These are phyloP conservation scores for Paraphoma chrysanthemicola DNA, from an alignment of 2,329 filamentous ascomycete genomes.

Conservation along the genomic window DNA sequence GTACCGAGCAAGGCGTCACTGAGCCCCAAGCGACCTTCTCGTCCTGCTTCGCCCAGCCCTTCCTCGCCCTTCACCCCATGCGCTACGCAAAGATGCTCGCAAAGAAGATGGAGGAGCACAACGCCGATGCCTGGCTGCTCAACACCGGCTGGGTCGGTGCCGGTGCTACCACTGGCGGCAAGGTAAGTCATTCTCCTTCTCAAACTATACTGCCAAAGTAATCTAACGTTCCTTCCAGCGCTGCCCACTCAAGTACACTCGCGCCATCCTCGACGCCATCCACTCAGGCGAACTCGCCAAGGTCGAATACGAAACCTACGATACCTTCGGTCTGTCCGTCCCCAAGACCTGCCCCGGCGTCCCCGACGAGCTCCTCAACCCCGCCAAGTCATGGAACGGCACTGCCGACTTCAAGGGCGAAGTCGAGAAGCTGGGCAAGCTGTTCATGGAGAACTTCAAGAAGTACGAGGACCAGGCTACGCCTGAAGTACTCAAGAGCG, in stretches of 20 bases:
- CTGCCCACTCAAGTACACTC: constrained; percentile 98
- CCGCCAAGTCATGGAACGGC: constrained; percentile 89
- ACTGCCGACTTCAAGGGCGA: constrained; percentile 82
- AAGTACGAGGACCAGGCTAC: constrained; percentile 85
- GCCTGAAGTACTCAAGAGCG: constrained; percentile 54
- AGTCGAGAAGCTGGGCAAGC: constrained; percentile 84
- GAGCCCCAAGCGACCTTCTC: constrained; percentile 99
- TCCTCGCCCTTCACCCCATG: constrained; percentile 99
- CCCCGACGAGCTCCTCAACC: constrained; percentile 91
- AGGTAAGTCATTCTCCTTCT: constrained; percentile 61
- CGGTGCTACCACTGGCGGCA: constrained; percentile 79
- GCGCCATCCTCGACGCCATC: constrained; percentile 96
- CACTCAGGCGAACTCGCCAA: constrained; percentile 96
- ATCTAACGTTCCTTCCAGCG: constrained; percentile 60
- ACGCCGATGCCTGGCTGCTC: constrained; percentile 96
- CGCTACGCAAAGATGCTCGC: constrained; percentile 98
- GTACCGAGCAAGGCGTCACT: constrained; percentile 94
- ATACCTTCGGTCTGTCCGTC: constrained; percentile 95
- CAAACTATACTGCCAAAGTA: background rate
- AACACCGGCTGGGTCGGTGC: constrained; percentile 98
- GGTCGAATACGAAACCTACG: constrained; percentile 92
- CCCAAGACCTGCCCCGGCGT: constrained; percentile 90
- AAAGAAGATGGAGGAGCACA: constrained; percentile 95
- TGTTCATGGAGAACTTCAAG: constrained; percentile 98
- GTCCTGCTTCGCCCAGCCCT: constrained; percentile 98